Base-by-base conservation (phyloP, 2,329 filamentous ascomycete genomes). In the Fusarium sp. region DNA sequence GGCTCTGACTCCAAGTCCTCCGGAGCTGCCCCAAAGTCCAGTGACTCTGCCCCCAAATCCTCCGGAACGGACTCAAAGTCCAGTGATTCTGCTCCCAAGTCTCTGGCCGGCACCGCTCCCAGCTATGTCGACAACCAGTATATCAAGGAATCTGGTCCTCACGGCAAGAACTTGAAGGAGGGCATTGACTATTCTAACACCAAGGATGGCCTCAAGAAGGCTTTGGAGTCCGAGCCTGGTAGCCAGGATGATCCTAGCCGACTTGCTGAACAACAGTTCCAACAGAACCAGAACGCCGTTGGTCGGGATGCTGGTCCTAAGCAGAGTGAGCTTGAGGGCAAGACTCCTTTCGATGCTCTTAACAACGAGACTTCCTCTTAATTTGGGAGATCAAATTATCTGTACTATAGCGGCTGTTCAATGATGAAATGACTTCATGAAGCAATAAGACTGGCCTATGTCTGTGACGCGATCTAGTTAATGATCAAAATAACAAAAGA, bases 231-330 rank as follows among this genome's bases (percentile, higher is more conserved):
- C 8, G 83, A 87, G 74, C 83, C 85, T 67, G 87, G 87, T 5
- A 84, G 82, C 11, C 80, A 83, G 75, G 79, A 87, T 65, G 87
- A 89, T 73, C 87, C 87, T 8, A 82, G 83, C 57, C 76, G 84
- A 14, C 65, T 82, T 44, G 86, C 87, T 9, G 87, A 87, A 79
- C 72, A 80, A 45, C 83, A 84, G 72, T 82, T 89, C 39, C 70
- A 79, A 65, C 63, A 75, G 51, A 74, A 72, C 22, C 73, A 78
- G 56, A 75, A 68, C 39, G 67, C 74, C 12, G 69, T 39, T 28
- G 76, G 73, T 3, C 58, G 78, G n/a, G 77, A 76, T 45, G 73
- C 78, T 30, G 77, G 77, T 1, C 78, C 72, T 18, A 80, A 70
- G 26, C 78, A 83, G 69, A 58, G 36, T 4, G 70, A 77, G 10